Percentiles rank a stretch among this genome's conserved stretches.
Conservation (phyloP, 148 eudicot genomes). For the Rhododendron kiyosumense region DNA sequence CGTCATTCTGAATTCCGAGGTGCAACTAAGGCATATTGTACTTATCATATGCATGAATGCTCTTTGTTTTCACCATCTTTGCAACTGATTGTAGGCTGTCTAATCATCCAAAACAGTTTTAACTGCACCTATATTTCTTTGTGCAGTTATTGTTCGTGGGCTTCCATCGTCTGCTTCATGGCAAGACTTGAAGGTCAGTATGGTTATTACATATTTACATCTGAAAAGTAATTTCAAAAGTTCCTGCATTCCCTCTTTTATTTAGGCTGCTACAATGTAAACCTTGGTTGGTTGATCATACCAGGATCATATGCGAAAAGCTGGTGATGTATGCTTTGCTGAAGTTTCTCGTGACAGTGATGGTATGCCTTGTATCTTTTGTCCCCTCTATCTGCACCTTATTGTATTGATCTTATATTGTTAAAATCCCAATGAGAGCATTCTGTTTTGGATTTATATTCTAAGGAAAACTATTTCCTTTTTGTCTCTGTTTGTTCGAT, state of each 20-base stretch:
- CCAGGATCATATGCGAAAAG: constrained; percentile 99
- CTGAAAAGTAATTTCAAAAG: background rate
- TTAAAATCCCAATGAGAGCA: background rate
- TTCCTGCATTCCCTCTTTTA: background rate
- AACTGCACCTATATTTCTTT: constrained; percentile 7
- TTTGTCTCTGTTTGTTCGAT: background rate
- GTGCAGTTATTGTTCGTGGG: constrained; percentile 80
- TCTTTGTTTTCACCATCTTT: background rate
- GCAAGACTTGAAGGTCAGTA: constrained; percentile 91
- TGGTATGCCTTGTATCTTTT: constrained; percentile 33
- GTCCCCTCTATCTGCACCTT: background rate
- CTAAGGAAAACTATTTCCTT: background rate
- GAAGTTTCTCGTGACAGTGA: constrained; percentile 87
- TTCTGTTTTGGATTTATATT: background rate
- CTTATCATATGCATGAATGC: background rate
- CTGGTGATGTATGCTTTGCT: constrained; percentile 98
- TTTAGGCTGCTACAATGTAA: background rate
- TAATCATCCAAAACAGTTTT: background rate
- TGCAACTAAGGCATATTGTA: constrained; percentile 8
- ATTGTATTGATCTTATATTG: background rate
- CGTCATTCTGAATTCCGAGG: constrained; percentile 89
- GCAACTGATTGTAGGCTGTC: background rate
- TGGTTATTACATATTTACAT: background rate
- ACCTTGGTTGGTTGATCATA: constrained; percentile 9
- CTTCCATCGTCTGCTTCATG: constrained; percentile 98